These are phyloP conservation scores for Boechera divaricarpa DNA, from an alignment of 345 rosid species.

Conservation along the genomic window DNA sequence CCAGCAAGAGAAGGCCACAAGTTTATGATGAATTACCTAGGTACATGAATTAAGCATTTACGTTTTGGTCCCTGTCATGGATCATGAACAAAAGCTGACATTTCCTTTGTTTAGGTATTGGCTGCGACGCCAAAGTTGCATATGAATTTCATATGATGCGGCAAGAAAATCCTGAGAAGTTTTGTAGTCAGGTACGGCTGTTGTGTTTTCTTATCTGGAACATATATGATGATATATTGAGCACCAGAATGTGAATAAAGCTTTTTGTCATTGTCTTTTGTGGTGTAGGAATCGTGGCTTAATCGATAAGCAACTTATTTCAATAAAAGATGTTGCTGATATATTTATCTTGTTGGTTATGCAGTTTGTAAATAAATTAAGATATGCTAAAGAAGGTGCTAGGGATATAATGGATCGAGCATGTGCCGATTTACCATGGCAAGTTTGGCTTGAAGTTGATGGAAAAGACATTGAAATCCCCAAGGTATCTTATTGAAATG, in stretches of 20 bases:
- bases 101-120: conserved; percentile 61
- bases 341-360: conserved; percentile 32
- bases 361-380: conserved; percentile 86
- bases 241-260: conserved; percentile 8
- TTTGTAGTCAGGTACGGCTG: conserved; percentile 68
- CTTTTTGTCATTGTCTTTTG: neutral
- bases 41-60: conserved; percentile 41
- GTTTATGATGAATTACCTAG: conserved; percentile 89
- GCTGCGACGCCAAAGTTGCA: conserved; percentile 92
- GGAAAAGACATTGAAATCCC: conserved; percentile 78
- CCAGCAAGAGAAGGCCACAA: conserved; percentile 54
- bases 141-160: conserved; percentile 79
- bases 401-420: conserved; percentile 90
- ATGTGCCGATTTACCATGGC: conserved; percentile 87
- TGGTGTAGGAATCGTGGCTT: conserved; percentile 12
- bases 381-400: conserved; percentile 90
- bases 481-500: conserved; percentile 50
- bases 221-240: conserved; percentile 11
- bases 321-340: conserved; percentile 16
- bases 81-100: conserved; percentile 32
- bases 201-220: conserved; percentile 5
- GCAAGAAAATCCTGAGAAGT: conserved; percentile 84
- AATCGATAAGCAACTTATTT: neutral
- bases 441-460: conserved; percentile 89
- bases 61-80: conserved; percentile 19